Conservation (phyloP, 75 land plant genomes). For the Pinus taeda region DNA sequence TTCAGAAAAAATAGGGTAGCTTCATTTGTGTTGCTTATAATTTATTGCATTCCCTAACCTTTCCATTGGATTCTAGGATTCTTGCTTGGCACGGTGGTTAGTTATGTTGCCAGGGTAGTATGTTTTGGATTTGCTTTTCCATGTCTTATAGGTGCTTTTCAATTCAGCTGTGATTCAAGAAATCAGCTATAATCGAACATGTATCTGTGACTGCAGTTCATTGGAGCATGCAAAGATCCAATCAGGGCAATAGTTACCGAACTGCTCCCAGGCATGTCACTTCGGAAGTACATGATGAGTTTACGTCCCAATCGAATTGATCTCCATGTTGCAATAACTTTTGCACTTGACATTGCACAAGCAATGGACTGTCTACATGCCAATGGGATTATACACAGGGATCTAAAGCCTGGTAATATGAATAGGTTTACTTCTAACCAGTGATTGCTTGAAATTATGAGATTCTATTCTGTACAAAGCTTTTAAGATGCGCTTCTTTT, state of each 20-base stretch:
- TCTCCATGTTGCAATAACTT: slow-evolving; percentile 53
- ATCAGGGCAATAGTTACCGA: slow-evolving; percentile 88
- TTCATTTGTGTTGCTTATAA: background rate
- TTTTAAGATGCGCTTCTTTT: background rate
- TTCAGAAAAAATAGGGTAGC: too few species aligned
- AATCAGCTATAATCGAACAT: background rate
- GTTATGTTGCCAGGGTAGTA: background rate
- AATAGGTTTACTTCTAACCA: background rate
- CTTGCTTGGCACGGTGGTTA: background rate
- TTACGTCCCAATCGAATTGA: slow-evolving; percentile 67
- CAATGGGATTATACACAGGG: slow-evolving; percentile 93
- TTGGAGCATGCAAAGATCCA: slow-evolving; percentile 94
- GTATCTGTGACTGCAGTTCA: slow-evolving; percentile 43
- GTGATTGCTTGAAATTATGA: background rate
- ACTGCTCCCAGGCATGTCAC: slow-evolving; percentile 75
- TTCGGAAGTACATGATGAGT: slow-evolving; percentile 64
- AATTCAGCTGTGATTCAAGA: background rate
- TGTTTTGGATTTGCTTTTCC: background rate
- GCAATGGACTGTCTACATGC: slow-evolving; percentile 93
- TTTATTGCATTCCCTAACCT: background rate
- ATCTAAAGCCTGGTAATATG: slow-evolving; percentile 77
- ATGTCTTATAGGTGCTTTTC: background rate
- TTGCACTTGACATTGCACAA: slow-evolving; percentile 85
- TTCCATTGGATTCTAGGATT: background rate
- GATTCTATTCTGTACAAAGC: background rate